Conservation (phyloP, 306 rosid species). For the Lathyrus oleraceus region DNA sequence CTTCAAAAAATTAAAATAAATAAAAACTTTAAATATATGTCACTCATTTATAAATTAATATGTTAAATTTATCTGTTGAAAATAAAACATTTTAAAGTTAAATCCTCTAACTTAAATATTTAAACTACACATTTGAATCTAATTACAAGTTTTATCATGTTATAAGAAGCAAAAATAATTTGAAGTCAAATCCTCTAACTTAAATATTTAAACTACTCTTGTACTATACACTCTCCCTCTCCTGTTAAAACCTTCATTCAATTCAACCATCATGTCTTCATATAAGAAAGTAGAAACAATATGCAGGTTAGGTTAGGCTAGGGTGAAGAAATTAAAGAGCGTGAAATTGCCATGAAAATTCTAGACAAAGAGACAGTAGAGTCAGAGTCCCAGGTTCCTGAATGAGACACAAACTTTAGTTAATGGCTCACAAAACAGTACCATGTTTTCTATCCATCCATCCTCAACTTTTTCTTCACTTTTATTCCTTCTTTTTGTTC, state of each 20-base stretch:
- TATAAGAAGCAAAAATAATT: too few species aligned
- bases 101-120: too few species aligned
- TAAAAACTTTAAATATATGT: too few species aligned
- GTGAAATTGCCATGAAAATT: constrained; percentile 58
- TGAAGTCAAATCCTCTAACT: too few species aligned
- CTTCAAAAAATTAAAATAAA: too few species aligned
- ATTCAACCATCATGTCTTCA: not conserved
- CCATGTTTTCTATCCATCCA: not conserved
- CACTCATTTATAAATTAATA: too few species aligned
- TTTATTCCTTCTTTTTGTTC: constrained; percentile 7
- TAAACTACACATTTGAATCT: too few species aligned
- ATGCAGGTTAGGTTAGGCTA: too few species aligned
- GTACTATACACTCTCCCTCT: not conserved
- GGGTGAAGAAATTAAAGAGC: not conserved
- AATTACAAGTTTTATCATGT: too few species aligned
- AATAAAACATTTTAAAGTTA: too few species aligned
- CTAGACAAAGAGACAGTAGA: constrained; percentile 71
- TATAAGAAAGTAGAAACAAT: not conserved
- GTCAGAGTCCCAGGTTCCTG: constrained; percentile 54
- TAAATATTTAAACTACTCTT: too few species aligned
- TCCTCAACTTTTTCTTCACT: constrained; percentile 13
- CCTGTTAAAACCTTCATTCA: not conserved
- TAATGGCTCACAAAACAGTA: constrained; percentile 23
- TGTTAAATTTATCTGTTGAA: too few species aligned
- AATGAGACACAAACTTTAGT: constrained; percentile 40